phyloP scores from a whole-genome alignment of 176 grass and related monocot genomes.

The Juncus effusus region DNA sequence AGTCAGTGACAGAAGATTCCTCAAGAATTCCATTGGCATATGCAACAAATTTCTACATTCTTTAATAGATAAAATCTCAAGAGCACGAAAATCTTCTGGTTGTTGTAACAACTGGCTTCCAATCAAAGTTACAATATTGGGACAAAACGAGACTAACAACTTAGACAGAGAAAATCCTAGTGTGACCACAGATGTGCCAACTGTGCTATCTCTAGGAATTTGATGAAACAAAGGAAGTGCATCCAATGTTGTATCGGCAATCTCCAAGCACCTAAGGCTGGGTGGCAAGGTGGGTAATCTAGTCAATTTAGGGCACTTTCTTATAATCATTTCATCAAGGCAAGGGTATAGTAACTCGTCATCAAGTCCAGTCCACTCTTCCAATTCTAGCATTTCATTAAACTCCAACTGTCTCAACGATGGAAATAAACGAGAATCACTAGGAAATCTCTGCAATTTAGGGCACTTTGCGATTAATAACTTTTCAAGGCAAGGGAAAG shows the following conservation, averaged over 20 bases:
- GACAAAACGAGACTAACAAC: background rate
- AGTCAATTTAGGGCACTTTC: background rate
- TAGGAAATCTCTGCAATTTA: slow-evolving; percentile 12
- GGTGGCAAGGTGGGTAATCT: slow-evolving; percentile 16
- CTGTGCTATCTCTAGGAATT: background rate
- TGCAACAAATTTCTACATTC: slow-evolving; percentile 22
- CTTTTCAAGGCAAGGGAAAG: slow-evolving; percentile 25
- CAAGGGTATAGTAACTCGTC: slow-evolving; percentile 14
- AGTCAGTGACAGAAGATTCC: background rate
- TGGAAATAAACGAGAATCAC: slow-evolving; percentile 1
- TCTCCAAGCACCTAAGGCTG: slow-evolving; percentile 11
- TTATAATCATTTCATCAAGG: slow-evolving; percentile 10
- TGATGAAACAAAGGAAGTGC: slow-evolving; percentile 25
- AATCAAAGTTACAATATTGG: slow-evolving; percentile 11
- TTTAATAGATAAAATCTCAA: background rate
- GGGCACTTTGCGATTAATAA: background rate
- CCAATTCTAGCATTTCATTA: background rate
- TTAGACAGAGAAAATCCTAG: background rate
- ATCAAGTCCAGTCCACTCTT: slow-evolving; percentile 27
- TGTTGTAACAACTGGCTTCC: background rate
- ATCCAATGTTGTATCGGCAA: background rate
- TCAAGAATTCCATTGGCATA: slow-evolving; percentile 8
- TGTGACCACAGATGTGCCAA: background rate
- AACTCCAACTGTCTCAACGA: slow-evolving; percentile 19
- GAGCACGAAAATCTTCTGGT: background rate